Evolutionary conservation across 1,139 yeast genomes (phyloP).

Genomic region (Suhomyces ambrosiae): DNA sequence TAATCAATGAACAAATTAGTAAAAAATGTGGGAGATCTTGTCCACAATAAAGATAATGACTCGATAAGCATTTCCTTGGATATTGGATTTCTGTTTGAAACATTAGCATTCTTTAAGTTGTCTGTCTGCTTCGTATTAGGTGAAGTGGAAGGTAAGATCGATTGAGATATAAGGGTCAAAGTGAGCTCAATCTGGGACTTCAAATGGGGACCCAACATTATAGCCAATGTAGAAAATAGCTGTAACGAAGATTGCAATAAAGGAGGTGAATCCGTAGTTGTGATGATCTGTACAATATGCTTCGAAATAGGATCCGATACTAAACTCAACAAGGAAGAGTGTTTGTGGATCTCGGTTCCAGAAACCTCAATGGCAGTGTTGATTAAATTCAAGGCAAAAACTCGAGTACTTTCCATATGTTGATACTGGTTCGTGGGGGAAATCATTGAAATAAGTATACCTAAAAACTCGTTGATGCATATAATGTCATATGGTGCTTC

Average conservation of each 20-base stretch:
- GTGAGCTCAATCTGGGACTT: constrained; percentile 72
- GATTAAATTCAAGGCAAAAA: constrained; percentile 76
- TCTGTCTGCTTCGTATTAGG: constrained; percentile 20
- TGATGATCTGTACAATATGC: constrained; percentile 76
- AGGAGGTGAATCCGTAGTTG: constrained; percentile 66
- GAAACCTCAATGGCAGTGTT: constrained; percentile 82
- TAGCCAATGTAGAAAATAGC: constrained; percentile 67
- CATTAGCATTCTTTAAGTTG: constrained; percentile 24
- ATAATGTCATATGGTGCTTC: constrained; percentile 64
- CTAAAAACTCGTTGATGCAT: constrained; percentile 68
- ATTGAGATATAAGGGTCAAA: constrained; percentile 57
- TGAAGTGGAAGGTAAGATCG: constrained; percentile 46
- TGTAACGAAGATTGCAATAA: constrained; percentile 76
- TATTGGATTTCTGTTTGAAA: constrained; percentile 33
- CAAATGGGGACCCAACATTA: constrained; percentile 58
- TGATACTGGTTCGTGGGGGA: constrained; percentile 82
- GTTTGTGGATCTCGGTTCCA: constrained; percentile 66
- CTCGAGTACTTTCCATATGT: constrained; percentile 84
- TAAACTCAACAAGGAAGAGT: constrained; percentile 65
- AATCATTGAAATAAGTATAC: constrained; percentile 78
- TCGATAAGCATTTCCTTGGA: constrained; percentile 82
- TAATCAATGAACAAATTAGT: constrained; percentile 76
- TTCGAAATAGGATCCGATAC: constrained; percentile 82
- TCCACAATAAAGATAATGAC: constrained; percentile 80
- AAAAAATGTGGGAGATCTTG: constrained; percentile 78